These are phyloP conservation scores for Saturnispora hagleri DNA, from an alignment of 805 yeast genomes.

Conservation along the genomic window DNA sequence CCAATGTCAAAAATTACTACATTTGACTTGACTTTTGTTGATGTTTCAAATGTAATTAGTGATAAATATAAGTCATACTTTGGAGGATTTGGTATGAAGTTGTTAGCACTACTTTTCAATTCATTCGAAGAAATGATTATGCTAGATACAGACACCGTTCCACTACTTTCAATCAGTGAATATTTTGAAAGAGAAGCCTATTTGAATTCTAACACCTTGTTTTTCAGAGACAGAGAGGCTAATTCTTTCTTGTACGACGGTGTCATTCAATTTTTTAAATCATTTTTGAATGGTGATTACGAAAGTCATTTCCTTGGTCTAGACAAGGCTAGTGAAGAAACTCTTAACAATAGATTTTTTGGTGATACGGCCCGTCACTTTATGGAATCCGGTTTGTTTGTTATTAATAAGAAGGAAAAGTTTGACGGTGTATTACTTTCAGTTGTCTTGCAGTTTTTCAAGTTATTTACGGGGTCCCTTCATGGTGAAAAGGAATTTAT, in stretches of 20 bases:
- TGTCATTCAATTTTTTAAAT: slow-evolving; percentile 34
- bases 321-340: slow-evolving; percentile 29
- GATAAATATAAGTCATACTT: slow-evolving; percentile 21
- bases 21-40: slow-evolving; percentile 27
- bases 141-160: slow-evolving; percentile 45
- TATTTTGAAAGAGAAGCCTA: slow-evolving; percentile 33
- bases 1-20: slow-evolving; percentile 12
- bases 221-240: slow-evolving; percentile 42
- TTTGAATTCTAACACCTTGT: slow-evolving; percentile 31
- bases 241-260: slow-evolving; percentile 32
- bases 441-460: slow-evolving; percentile 33
- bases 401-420: slow-evolving; percentile 40
- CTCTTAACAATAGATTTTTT: slow-evolving; percentile 33
- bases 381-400: slow-evolving; percentile 42
- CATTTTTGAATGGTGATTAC: slow-evolving; percentile 37
- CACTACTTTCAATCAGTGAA: slow-evolving; percentile 27
- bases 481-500: slow-evolving; percentile 78
- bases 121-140: slow-evolving; percentile 47
- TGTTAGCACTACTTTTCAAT: slow-evolving; percentile 49
- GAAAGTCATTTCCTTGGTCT: slow-evolving; percentile 33
- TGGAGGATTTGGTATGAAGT: slow-evolving; percentile 32
- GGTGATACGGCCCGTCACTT: slow-evolving; percentile 34
- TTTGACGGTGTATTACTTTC: slow-evolving; percentile 40
- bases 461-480: slow-evolving; percentile 38
- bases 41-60: slow-evolving; percentile 23